These are phyloP conservation scores for Cladosporium phlei DNA, from an alignment of 2,329 filamentous ascomycete species.

Conservation along the genomic window DNA sequence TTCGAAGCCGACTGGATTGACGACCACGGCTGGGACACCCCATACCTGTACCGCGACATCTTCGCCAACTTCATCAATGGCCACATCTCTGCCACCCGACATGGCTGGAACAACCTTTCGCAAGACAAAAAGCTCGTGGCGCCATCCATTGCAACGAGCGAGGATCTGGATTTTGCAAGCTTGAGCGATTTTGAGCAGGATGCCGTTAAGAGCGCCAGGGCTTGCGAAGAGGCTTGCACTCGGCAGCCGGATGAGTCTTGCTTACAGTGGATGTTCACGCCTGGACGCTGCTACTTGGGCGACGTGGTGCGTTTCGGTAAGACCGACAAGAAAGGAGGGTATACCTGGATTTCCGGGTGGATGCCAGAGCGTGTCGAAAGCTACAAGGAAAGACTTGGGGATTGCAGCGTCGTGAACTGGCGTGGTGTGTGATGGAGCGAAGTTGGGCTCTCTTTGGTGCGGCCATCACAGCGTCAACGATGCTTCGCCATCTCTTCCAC, in stretches of 20 bases:
- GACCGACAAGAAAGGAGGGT: conserved; percentile 26
- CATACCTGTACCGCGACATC: conserved; percentile 31
- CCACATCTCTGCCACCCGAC: conserved; percentile 29
- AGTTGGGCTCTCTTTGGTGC: no score
- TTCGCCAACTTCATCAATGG: conserved; percentile 30
- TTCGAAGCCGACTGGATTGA: conserved; percentile 30
- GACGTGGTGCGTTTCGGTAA: conserved; percentile 30
- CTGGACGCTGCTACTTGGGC: conserved; percentile 31
- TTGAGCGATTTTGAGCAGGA: conserved; percentile 25
- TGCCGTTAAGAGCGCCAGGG: conserved; percentile 23
- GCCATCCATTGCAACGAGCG: conserved; percentile 16
- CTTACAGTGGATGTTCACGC: conserved; percentile 33
- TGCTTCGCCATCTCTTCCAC: no score
- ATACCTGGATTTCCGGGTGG: conserved; percentile 32
- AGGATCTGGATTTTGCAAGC: conserved; percentile 21
- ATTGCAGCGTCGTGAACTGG: conserved; percentile 17
- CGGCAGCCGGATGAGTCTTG: conserved; percentile 22
- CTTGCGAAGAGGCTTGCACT: conserved; percentile 29
- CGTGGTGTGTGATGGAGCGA: neutral
- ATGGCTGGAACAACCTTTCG: conserved; percentile 32
- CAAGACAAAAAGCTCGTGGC: conserved; percentile 26
- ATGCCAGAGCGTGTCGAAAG: conserved; percentile 23
- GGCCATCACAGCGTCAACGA: no score
- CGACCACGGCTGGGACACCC: conserved; percentile 28
- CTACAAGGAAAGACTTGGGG: conserved; percentile 21